These are phyloP conservation scores for Synchytrium microbalum DNA, from an alignment of 371 early-diverging fungal species.

Conservation along the genomic window DNA sequence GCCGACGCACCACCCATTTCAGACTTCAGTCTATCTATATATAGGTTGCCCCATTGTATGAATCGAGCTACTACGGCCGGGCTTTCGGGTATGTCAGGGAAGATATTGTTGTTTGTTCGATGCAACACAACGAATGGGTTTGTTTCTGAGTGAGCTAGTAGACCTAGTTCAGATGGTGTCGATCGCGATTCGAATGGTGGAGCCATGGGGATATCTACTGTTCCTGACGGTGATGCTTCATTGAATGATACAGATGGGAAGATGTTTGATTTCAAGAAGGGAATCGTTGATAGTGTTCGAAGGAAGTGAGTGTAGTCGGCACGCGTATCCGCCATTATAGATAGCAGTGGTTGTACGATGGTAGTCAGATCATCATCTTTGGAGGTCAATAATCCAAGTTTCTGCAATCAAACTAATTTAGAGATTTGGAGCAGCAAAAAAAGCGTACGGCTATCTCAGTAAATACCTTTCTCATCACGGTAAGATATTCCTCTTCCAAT, in stretches of 20 bases:
- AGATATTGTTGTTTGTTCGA: not conserved
- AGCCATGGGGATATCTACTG: too few species aligned
- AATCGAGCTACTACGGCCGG: slow-evolving; percentile 11
- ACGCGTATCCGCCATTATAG: slow-evolving; percentile 47
- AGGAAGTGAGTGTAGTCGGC: slow-evolving; percentile 72
- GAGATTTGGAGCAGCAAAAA: not conserved
- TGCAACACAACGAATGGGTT: not conserved
- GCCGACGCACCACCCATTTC: not conserved
- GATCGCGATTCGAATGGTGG: too few species aligned
- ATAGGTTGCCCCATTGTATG: not conserved
- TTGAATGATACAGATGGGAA: too few species aligned
- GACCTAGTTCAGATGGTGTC: not conserved
- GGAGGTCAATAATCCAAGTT: slow-evolving; percentile 31
- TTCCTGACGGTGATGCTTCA: too few species aligned
- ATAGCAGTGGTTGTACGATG: slow-evolving; percentile 60
- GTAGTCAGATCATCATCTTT: slow-evolving; percentile 41
- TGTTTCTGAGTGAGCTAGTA: not conserved
- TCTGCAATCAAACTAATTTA: slow-evolving; percentile 19
- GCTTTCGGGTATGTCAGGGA: slow-evolving; percentile 6
- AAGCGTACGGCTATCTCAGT: slow-evolving; percentile 41
- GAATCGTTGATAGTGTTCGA: slow-evolving; percentile 40
- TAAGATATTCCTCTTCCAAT: slow-evolving; percentile 8
- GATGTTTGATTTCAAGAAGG: too few species aligned
- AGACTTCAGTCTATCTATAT: not conserved
- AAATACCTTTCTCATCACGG: slow-evolving; percentile 18